Conservation (phyloP, 2,329 filamentous ascomycete genomes). For the Cryphonectria japonica region DNA sequence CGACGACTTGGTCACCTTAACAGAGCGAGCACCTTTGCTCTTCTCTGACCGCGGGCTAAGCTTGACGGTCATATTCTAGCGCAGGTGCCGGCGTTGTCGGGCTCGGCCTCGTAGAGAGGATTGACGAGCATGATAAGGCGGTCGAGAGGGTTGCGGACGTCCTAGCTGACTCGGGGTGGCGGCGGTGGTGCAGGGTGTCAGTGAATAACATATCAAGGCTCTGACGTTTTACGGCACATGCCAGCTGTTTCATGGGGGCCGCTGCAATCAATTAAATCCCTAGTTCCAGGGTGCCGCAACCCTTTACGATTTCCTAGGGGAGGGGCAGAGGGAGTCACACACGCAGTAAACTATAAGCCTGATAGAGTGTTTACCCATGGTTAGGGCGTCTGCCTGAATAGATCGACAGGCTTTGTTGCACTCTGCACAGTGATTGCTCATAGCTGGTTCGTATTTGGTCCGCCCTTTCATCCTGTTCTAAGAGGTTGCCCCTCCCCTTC, state of each 20-base stretch:
- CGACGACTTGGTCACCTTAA: slow-evolving; percentile 5
- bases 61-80: background rate
- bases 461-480: background rate
- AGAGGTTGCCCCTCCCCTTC: background rate
- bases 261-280: slow-evolving; percentile 9
- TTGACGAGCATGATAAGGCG: background rate
- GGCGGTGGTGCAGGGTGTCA: background rate
- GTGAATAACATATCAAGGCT: background rate
- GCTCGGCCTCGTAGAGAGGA: background rate
- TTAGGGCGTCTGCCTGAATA: background rate
- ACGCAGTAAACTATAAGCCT: background rate
- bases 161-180: background rate
- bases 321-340: background rate
- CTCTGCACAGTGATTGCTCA: background rate
- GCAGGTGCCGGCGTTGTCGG: background rate
- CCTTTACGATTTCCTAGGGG: background rate
- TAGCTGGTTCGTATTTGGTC: background rate
- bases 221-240: background rate
- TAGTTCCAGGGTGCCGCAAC: background rate
- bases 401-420: background rate
- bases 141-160: background rate
- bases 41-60: background rate
- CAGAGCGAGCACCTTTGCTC: background rate
- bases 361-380: background rate
- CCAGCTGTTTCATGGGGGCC: slow-evolving; percentile 8